Evolutionary conservation across 371 early-diverging fungal species (phyloP).

Genomic region (Apophysomyces trapeziformis): DNA sequence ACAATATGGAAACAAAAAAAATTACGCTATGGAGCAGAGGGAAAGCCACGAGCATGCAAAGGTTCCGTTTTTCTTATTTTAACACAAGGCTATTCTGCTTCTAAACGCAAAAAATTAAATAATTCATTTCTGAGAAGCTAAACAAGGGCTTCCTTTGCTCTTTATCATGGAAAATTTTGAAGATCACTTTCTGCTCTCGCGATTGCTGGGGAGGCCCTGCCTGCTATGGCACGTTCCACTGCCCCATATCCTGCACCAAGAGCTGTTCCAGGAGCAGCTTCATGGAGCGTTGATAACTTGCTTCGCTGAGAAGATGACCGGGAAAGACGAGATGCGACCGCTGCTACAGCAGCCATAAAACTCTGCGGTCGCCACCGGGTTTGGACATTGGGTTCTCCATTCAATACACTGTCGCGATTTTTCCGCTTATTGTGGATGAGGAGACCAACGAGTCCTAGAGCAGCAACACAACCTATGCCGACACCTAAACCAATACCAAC

Average conservation of each 20-base stretch:
- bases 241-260: slow-evolving; percentile 7
- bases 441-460: slow-evolving; percentile 8
- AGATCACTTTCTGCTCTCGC: neutral
- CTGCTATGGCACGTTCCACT: slow-evolving; percentile 1
- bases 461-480: slow-evolving; percentile 18
- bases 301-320: slow-evolving; percentile 1
- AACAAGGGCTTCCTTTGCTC: neutral
- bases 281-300: neutral
- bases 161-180: neutral
- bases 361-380: slow-evolving; percentile 21
- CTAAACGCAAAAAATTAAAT: too few relatives aligned
- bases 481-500: slow-evolving; percentile 17
- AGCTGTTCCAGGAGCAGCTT: neutral
- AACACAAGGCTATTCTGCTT: too few relatives aligned
- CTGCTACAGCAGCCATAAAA: slow-evolving; percentile 13
- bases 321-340: slow-evolving; percentile 8
- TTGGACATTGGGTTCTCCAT: neutral
- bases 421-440: slow-evolving; percentile 5
- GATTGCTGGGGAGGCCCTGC: neutral
- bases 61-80: too few relatives aligned
- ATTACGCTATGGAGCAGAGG: too few relatives aligned
- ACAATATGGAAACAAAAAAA: too few relatives aligned
- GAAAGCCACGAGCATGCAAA: too few relatives aligned
- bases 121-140: too few relatives aligned
- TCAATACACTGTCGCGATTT: neutral